Evolutionary conservation across 352 stramenopile genomes (phyloP).

Genomic region (Phytophthora meadii): DNA sequence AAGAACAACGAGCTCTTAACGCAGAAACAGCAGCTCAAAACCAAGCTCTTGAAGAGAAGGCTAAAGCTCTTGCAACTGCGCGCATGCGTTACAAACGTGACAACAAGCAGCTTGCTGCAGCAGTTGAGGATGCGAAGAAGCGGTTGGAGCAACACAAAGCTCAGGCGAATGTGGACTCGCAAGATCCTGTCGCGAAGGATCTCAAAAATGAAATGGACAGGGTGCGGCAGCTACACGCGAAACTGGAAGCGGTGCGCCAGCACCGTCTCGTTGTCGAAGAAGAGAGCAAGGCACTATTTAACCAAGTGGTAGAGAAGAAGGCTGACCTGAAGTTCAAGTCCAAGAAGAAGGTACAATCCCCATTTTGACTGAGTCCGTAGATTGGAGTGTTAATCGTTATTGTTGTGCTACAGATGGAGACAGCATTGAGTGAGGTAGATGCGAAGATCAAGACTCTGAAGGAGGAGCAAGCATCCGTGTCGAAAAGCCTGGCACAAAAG

Average conservation of each 20-base stretch:
- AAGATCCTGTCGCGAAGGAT: constrained; percentile 83
- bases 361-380: not conserved
- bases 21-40: constrained; percentile 85
- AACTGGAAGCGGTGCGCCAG: constrained; percentile 85
- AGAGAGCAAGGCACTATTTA: constrained; percentile 91
- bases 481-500: constrained; percentile 77
- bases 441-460: constrained; percentile 84
- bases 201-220: constrained; percentile 89
- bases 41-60: constrained; percentile 87
- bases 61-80: constrained; percentile 85
- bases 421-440: constrained; percentile 81
- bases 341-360: constrained; percentile 76
- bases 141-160: constrained; percentile 82
- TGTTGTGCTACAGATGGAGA: constrained; percentile 63
- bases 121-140: constrained; percentile 86
- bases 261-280: constrained; percentile 88
- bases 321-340: constrained; percentile 90
- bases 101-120: constrained; percentile 79
- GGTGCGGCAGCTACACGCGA: constrained; percentile 82
- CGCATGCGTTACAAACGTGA: constrained; percentile 91
- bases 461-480: constrained; percentile 80
- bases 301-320: constrained; percentile 90
- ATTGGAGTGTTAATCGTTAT: constrained; percentile 1
- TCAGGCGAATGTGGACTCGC: constrained; percentile 71
- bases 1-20: constrained; percentile 88